phyloP scores from a whole-genome alignment of 2,329 filamentous ascomycete genomes.

The Domatiomyces catenatus region DNA sequence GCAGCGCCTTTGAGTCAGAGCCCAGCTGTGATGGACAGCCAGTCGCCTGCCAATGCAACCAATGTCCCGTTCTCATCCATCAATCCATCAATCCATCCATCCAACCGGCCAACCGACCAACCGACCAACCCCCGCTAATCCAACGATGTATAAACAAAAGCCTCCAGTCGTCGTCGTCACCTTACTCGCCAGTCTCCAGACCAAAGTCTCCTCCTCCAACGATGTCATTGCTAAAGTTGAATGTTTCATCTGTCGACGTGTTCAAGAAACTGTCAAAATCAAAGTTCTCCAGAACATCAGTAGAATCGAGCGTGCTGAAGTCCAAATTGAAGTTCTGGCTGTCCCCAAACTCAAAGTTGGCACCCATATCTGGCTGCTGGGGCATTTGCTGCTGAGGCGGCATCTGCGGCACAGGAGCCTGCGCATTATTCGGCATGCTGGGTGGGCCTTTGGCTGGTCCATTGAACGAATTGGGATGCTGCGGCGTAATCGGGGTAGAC shows the following conservation, averaged over 20 bases:
- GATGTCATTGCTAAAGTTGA: slow-evolving; percentile 29
- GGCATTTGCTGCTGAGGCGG: slow-evolving; percentile 15
- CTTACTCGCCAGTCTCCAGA: slow-evolving; percentile 13
- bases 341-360: slow-evolving; percentile 10
- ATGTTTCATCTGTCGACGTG: slow-evolving; percentile 33
- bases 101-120: not conserved
- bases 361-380: slow-evolving; percentile 15
- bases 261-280: slow-evolving; percentile 54
- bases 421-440: slow-evolving; percentile 16
- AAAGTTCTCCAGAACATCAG: slow-evolving; percentile 38
- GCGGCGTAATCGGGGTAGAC: slow-evolving; percentile 34
- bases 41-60: not conserved
- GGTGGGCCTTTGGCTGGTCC: slow-evolving; percentile 22
- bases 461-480: slow-evolving; percentile 32
- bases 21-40: not conserved
- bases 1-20: not conserved
- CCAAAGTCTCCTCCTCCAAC: slow-evolving; percentile 27
- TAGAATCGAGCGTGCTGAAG: slow-evolving; percentile 31
- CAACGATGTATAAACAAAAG: not conserved
- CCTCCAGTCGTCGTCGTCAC: not conserved
- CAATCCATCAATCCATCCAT: too few relatives aligned
- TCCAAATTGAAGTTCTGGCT: slow-evolving; percentile 16
- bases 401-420: slow-evolving; percentile 21
- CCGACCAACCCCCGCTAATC: not conserved
- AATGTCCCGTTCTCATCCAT: not conserved